A percentile compares a stretch with the other conserved stretches of the same genome.
Conservation (phyloP, 2,329 filamentous ascomycete genomes). For the Aspergillus proliferans region DNA sequence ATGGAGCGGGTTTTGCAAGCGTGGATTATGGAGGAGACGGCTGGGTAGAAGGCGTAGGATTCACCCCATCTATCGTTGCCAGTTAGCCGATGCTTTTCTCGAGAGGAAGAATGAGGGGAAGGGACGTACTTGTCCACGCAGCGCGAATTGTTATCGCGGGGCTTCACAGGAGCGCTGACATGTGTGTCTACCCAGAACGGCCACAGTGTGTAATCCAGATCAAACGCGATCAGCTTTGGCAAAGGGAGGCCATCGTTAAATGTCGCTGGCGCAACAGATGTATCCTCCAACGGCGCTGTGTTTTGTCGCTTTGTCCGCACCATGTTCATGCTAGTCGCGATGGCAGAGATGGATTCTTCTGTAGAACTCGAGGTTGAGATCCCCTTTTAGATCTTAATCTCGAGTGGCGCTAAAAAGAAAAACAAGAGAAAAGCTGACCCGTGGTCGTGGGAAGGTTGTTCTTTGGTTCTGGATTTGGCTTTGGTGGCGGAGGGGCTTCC, state of each 20-base stretch:
- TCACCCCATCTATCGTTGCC: conserved; percentile 50
- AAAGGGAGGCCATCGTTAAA: conserved; percentile 65
- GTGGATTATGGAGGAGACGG: conserved; percentile 62
- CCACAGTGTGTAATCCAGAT: conserved; percentile 98
- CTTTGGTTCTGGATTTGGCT: no score
- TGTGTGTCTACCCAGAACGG: conserved; percentile 98
- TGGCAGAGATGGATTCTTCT: neutral
- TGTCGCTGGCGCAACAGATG: conserved; percentile 44
- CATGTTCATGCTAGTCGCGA: conserved; percentile 16
- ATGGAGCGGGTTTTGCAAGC: conserved; percentile 52
- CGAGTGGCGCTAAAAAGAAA: no score
- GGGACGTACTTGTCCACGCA: conserved; percentile 35
- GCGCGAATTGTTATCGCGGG: conserved; percentile 48
- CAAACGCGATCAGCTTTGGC: conserved; percentile 81
- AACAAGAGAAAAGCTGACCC: no score
- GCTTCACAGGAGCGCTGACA: conserved; percentile 66
- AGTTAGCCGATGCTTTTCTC: no score
- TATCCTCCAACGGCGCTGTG: conserved; percentile 28
- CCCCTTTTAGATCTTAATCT: no score
- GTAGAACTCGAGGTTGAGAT: neutral
- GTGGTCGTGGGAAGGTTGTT: no score
- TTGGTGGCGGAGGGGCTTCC: no score
- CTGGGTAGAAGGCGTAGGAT: conserved; percentile 62
- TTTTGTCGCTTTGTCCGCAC: conserved; percentile 30
- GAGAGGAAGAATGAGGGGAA: no score